These are phyloP conservation scores for Leccinum imitatum DNA, from an alignment of 768 basidiomycete species.

Conservation along the genomic window DNA sequence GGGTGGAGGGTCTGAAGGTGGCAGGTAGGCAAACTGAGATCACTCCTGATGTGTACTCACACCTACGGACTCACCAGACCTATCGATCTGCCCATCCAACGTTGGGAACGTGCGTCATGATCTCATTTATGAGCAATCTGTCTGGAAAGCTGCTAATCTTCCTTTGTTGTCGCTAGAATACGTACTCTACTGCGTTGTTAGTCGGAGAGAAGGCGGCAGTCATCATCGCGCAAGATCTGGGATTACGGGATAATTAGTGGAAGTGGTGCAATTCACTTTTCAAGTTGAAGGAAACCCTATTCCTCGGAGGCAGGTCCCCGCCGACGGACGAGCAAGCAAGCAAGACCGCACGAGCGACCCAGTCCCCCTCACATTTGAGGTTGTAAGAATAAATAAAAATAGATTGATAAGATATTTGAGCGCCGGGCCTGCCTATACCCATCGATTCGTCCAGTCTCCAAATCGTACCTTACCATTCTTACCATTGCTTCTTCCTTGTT, in stretches of 20 bases:
- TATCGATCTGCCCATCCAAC: slow-evolving; percentile 37
- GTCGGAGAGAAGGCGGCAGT: slow-evolving; percentile 63
- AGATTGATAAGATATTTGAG: too few species aligned
- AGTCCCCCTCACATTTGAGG: too few species aligned
- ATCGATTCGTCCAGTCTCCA: too few species aligned
- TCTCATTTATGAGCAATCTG: too few species aligned
- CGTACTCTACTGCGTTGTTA: slow-evolving; percentile 42
- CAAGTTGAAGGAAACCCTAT: too few species aligned
- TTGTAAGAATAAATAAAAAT: too few species aligned
- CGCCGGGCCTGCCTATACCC: too few species aligned
- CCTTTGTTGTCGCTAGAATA: slow-evolving; percentile 29
- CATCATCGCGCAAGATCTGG: slow-evolving; percentile 55
- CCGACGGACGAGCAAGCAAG: too few species aligned
- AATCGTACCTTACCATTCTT: neutral
- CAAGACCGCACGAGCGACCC: too few species aligned
- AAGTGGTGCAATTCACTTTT: too few species aligned
- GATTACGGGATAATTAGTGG: neutral
- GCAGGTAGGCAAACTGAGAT: slow-evolving; percentile 10
- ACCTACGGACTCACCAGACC: slow-evolving; percentile 19
- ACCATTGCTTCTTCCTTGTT: neutral
- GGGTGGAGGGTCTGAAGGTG: slow-evolving; percentile 11
- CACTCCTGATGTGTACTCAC: neutral
- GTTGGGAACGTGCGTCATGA: slow-evolving; percentile 22
- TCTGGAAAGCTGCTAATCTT: neutral
- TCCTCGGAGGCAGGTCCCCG: too few species aligned